These are phyloP conservation scores for Wickerhamia fluorescens DNA, from an alignment of 805 yeast genomes.

Conservation along the genomic window DNA sequence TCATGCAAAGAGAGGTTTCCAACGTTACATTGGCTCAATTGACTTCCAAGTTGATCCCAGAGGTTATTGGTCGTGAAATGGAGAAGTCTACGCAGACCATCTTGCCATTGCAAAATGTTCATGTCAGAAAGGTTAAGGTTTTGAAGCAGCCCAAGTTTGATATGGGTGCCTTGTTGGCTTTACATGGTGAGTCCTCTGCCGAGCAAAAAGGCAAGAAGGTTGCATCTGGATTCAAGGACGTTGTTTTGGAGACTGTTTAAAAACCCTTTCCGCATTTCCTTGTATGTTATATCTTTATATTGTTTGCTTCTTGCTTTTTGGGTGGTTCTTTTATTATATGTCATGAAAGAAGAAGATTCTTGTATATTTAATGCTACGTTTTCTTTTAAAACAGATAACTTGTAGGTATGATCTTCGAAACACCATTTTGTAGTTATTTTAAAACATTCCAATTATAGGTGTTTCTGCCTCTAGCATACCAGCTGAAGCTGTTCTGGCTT, in stretches of 20 bases:
- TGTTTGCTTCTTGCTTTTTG: too few relatives aligned
- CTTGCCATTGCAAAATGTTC: conserved; percentile 97
- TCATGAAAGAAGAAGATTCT: too few relatives aligned
- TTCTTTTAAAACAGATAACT: too few relatives aligned
- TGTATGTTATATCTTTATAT: too few relatives aligned
- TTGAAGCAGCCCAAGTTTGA: conserved; percentile 99
- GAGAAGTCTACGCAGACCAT: conserved; percentile 92
- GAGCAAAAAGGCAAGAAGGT: conserved; percentile 97
- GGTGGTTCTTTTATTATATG: too few relatives aligned
- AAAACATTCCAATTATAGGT: too few relatives aligned
- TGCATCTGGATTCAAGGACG: conserved; percentile 94
- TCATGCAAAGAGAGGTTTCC: conserved; percentile 93
- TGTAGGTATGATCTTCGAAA: too few relatives aligned
- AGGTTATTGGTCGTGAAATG: conserved; percentile 97
- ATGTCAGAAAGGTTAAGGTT: conserved; percentile 97
- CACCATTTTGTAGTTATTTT: too few relatives aligned
- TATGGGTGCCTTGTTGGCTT: conserved; percentile 90
- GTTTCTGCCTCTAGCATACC: too few relatives aligned
- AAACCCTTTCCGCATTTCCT: too few relatives aligned
- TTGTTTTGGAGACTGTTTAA: conserved; percentile 95
- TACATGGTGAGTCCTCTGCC: conserved; percentile 91
- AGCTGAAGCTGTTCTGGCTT: too few relatives aligned
- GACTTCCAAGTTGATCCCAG: conserved; percentile 96
- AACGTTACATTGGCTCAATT: conserved; percentile 94
- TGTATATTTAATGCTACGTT: too few relatives aligned